Evolutionary conservation across 257 asterid genomes (phyloP).

Genomic region (Solanum boliviense): DNA sequence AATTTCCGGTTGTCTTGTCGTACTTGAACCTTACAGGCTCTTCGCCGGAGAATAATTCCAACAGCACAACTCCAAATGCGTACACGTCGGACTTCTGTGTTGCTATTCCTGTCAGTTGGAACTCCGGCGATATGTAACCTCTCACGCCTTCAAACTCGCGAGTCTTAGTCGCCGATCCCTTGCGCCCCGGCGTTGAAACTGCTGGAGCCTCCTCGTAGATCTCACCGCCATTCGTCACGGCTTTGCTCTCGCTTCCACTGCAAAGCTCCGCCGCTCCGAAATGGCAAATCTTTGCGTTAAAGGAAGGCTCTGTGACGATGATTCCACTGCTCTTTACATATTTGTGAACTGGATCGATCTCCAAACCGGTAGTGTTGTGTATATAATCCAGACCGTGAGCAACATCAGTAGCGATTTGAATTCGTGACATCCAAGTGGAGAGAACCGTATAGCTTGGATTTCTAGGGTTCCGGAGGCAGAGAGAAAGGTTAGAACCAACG

Average conservation of each 20-base stretch:
- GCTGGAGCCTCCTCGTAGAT: background rate
- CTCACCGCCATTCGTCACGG: background rate
- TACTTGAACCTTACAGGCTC: slow-evolving; percentile 56
- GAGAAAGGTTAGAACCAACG: slow-evolving; percentile 47
- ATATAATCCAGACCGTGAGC: slow-evolving; percentile 87
- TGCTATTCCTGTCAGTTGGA: slow-evolving; percentile 52
- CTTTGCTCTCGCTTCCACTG: slow-evolving; percentile 43
- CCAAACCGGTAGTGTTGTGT: slow-evolving; percentile 65
- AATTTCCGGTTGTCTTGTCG: slow-evolving; percentile 40
- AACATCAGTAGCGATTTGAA: slow-evolving; percentile 78
- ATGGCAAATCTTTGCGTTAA: slow-evolving; percentile 79
- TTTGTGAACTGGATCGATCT: slow-evolving; percentile 66
- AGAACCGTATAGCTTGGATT: slow-evolving; percentile 69
- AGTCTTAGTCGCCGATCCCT: slow-evolving; percentile 3
- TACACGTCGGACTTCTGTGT: slow-evolving; percentile 88
- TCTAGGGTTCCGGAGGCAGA: slow-evolving; percentile 54
- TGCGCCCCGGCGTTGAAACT: background rate
- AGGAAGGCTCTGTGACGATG: slow-evolving; percentile 62
- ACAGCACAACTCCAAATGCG: slow-evolving; percentile 78
- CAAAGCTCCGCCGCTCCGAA: slow-evolving; percentile 98
- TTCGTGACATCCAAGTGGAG: slow-evolving; percentile 79
- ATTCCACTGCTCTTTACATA: slow-evolving; percentile 86
- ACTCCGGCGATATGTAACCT: slow-evolving; percentile 97
- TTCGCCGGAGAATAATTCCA: slow-evolving; percentile 72
- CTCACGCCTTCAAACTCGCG: slow-evolving; percentile 64